Evolutionary conservation across 2,329 filamentous ascomycete species (phyloP), one percentile per base, ranked within the genome.

Genomic region (Geoglossum cookeanum): DNA sequence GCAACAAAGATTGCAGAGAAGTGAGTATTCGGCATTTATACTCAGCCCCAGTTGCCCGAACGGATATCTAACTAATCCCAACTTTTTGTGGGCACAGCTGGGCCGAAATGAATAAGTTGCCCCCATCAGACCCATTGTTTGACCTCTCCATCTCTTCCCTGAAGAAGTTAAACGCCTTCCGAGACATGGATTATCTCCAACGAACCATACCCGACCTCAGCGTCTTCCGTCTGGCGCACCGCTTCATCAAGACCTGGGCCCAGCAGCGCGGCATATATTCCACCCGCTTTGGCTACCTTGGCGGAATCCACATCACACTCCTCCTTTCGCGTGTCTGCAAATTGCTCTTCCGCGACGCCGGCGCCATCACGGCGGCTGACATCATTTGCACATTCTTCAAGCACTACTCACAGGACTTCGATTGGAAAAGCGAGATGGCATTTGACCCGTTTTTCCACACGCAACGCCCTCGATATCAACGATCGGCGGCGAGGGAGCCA

Each of bases 271-370:
- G 83, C 0, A 71, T 86, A 15, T 85, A 85, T 65, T 75, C 79
- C 0, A 75, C 80, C 1, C 78, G 75, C 53, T 84, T 84, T 62
- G 83, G 83, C 0, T 82, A 79, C 59, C 70, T 86, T 0, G 76
- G 79, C 4, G 81, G 81, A 3, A 78, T 84, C 22, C 81, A 85
- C 61, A 77, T 86, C 56, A 75, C 78, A 0, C 49, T 53, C 7
- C 30, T 53, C 15, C 30, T 86, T 7, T 74, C 78, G 0, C 75
- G 77, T 15, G 68, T 85, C 0, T 76, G 75, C 66, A 85, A 85
- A 65, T 65, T 76, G 27, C 64, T 80, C 3, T 68, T 71, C 32
- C 66, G 67, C 3, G 60, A 70, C 8, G 63, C 62, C 7, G 65
- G 66, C 17, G 56, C 64, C 0, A 63, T 74, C 0, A 74, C 75